These are phyloP conservation scores for Talaromyces thailandensis DNA, from an alignment of 495 filamentous ascomycete genomes.

Conservation along the genomic window DNA sequence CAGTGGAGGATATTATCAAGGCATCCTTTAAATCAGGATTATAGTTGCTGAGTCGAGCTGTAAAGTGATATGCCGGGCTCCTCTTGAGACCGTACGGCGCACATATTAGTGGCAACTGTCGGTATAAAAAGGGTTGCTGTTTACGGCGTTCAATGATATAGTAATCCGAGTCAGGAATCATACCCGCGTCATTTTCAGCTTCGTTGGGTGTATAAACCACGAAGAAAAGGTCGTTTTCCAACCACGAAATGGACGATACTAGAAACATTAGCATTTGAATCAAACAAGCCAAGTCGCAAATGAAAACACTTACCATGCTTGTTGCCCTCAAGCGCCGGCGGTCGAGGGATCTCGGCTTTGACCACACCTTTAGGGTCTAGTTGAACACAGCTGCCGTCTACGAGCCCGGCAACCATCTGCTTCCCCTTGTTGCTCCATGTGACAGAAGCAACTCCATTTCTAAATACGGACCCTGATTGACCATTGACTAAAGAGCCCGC, in stretches of 20 bases:
- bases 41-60: conserved; percentile 66
- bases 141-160: conserved; percentile 64
- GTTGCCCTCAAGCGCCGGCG: conserved; percentile 54
- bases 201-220: conserved; percentile 60
- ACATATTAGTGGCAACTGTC: conserved; percentile 63
- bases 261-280: conserved; percentile 7
- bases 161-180: conserved; percentile 51
- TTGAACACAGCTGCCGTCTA: conserved; percentile 70
- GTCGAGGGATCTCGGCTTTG: conserved; percentile 71
- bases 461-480: conserved; percentile 56
- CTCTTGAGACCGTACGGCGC: conserved; percentile 59
- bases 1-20: conserved; percentile 74
- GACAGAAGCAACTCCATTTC: conserved; percentile 69
- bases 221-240: conserved; percentile 81
- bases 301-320: conserved; percentile 52
- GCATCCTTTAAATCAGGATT: conserved; percentile 69
- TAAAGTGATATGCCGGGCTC: conserved; percentile 62
- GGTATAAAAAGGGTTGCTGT: conserved; percentile 51
- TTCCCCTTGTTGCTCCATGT: conserved; percentile 92
- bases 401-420: conserved; percentile 82
- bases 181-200: conserved; percentile 41
- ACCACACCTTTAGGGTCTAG: conserved; percentile 70
- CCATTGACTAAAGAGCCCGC: conserved; percentile 51
- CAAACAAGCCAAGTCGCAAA: conserved; percentile 5
- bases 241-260: conserved; percentile 85